These are phyloP conservation scores for California macrophylla DNA, from an alignment of 441 rosid species.

Conservation along the genomic window DNA sequence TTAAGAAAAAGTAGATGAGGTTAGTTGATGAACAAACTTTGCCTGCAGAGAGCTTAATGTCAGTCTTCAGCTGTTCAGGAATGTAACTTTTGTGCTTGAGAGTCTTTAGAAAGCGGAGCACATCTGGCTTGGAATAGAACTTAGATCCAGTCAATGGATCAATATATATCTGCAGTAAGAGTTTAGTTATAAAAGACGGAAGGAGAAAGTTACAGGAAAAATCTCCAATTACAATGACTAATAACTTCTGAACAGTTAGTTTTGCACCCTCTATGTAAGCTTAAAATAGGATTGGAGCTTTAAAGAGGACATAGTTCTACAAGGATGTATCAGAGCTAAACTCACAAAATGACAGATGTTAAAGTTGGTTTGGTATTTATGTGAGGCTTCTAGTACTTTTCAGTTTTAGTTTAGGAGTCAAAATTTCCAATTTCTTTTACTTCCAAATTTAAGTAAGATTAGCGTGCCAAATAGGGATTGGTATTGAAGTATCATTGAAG, in stretches of 20 bases:
- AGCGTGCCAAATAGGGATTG: neutral
- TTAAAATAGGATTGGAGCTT: neutral
- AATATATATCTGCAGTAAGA: slow-evolving; percentile 27
- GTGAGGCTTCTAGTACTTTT: no score
- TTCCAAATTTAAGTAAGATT: neutral
- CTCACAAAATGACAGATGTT: neutral
- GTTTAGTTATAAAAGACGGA: neutral
- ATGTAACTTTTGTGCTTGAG: slow-evolving; percentile 14
- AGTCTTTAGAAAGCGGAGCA: slow-evolving; percentile 25
- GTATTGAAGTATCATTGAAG: neutral
- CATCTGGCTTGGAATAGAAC: slow-evolving; percentile 38
- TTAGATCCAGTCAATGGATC: slow-evolving; percentile 26
- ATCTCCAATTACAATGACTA: neutral
- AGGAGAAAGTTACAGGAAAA: neutral
- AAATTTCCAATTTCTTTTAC: no score
- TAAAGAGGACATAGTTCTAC: neutral
- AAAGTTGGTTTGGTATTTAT: no score
- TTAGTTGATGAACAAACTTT: slow-evolving; percentile 20
- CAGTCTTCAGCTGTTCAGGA: slow-evolving; percentile 13
- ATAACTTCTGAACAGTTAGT: neutral
- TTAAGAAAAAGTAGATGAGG: slow-evolving; percentile 7
- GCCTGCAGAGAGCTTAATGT: slow-evolving; percentile 5
- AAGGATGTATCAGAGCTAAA: neutral
- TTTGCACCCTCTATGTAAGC: neutral
- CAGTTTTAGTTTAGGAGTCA: no score